Conservation (phyloP, 169 alveolate genomes). For the Babesia ovata region DNA sequence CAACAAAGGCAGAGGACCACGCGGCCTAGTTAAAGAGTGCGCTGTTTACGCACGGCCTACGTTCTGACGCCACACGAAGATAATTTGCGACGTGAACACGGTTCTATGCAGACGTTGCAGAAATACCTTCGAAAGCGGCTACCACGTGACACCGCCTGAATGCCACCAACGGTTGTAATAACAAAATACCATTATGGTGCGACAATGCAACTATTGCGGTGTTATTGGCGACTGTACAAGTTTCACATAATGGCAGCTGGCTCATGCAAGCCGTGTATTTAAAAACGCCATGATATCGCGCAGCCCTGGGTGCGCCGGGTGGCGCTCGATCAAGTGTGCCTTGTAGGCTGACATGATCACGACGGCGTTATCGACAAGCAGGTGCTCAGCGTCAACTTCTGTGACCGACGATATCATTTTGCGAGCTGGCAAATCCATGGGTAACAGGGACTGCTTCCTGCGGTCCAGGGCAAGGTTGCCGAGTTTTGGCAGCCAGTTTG, state of each 20-base stretch:
- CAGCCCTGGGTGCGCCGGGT: slow-evolving; percentile 4
- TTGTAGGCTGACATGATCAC: slow-evolving; percentile 37
- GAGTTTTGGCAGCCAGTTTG: slow-evolving; percentile 31
- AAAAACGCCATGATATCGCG: slow-evolving; percentile 25
- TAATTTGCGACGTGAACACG: too few relatives aligned
- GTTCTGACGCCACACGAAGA: too few relatives aligned
- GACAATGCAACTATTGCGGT: not conserved
- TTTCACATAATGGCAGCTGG: not conserved
- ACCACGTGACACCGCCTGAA: too few relatives aligned
- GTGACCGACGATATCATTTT: not conserved
- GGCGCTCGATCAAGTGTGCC: slow-evolving; percentile 27
- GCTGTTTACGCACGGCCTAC: too few relatives aligned
- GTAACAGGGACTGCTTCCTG: slow-evolving; percentile 24
- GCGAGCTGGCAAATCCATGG: slow-evolving; percentile 22
- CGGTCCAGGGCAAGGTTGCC: slow-evolving; percentile 32
- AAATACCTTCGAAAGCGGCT: too few relatives aligned
- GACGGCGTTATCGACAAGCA: slow-evolving; percentile 15
- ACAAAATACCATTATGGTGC: too few relatives aligned
- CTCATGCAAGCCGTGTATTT: not conserved
- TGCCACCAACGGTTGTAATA: too few relatives aligned
- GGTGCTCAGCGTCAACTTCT: slow-evolving; percentile 13
- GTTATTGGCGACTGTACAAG: not conserved
- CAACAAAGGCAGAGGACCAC: too few relatives aligned
- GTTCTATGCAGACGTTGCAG: too few relatives aligned
- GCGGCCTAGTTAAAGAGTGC: too few relatives aligned